These are phyloP conservation scores for Beauveria sp. DNA, from an alignment of 2,329 filamentous ascomycete species.

Conservation along the genomic window DNA sequence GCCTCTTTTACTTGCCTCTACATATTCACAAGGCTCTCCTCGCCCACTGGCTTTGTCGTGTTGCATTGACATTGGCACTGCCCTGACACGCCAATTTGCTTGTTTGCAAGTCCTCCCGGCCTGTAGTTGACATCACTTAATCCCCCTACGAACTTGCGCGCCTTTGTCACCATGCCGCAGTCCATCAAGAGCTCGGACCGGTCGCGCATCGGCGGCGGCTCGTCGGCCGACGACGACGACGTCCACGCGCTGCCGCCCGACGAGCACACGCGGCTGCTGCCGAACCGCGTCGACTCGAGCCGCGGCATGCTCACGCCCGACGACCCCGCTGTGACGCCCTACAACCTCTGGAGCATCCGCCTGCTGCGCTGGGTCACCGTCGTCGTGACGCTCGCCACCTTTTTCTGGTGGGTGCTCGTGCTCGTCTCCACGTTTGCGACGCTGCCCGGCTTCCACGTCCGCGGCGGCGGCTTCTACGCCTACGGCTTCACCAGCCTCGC, in stretches of 20 bases:
- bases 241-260: slow-evolving; percentile 27
- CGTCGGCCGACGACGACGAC: slow-evolving; percentile 16
- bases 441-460: slow-evolving; percentile 74
- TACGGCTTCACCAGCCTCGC: slow-evolving; percentile 79
- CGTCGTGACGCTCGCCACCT: slow-evolving; percentile 64
- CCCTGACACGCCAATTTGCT: no score
- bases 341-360: slow-evolving; percentile 89
- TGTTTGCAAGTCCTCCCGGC: no score
- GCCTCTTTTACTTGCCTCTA: not conserved
- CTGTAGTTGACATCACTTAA: no score
- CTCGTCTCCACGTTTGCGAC: slow-evolving; percentile 89
- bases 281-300: slow-evolving; percentile 52
- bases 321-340: slow-evolving; percentile 63
- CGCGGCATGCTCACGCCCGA: slow-evolving; percentile 31
- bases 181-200: slow-evolving; percentile 1
- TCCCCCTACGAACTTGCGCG: no score
- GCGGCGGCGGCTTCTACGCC: slow-evolving; percentile 87
- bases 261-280: slow-evolving; percentile 60
- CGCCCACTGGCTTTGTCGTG: no score
- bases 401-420: slow-evolving; percentile 87
- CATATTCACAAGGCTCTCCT: not conserved
- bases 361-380: slow-evolving; percentile 71
- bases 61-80: no score
- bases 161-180: not conserved
- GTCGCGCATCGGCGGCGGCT: not conserved